A percentile compares a stretch with the other conserved stretches of the same genome.
These are phyloP conservation scores for Macrophomina pseudophaseolina DNA, from an alignment of 2,329 filamentous ascomycete genomes.

Conservation along the genomic window DNA sequence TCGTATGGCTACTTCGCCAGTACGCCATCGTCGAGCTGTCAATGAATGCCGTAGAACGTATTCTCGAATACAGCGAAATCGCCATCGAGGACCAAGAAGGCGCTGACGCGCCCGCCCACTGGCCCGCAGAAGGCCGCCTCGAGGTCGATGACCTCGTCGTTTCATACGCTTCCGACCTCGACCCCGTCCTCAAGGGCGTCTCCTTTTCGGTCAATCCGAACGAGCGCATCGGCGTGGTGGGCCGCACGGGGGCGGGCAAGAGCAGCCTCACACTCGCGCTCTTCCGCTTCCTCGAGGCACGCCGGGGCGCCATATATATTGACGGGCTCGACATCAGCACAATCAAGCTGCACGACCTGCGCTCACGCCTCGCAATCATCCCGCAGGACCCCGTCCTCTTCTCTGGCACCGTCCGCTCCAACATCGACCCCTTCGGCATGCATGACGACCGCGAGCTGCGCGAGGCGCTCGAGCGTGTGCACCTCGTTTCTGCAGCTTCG, in stretches of 20 bases:
- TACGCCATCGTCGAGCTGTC: constrained; percentile 72
- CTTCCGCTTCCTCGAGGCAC: constrained; percentile 73
- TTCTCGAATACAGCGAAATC: constrained; percentile 75
- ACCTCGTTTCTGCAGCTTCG: constrained; percentile 55
- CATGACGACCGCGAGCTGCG: constrained; percentile 71
- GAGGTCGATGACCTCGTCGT: constrained; percentile 76
- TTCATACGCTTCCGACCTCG: constrained; percentile 72
- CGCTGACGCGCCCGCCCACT: constrained; percentile 69
- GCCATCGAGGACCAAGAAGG: constrained; percentile 57
- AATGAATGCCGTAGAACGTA: constrained; percentile 80
- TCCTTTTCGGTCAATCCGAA: constrained; percentile 70
- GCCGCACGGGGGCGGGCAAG: constrained; percentile 79
- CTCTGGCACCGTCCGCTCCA: constrained; percentile 75
- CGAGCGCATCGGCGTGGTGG: constrained; percentile 67
- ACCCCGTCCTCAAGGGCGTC: constrained; percentile 72
- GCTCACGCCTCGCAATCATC: constrained; percentile 79
- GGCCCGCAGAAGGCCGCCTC: constrained; percentile 75
- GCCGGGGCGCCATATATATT: constrained; percentile 59
- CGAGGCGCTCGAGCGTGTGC: constrained; percentile 72
- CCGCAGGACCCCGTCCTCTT: constrained; percentile 84
- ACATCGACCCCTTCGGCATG: constrained; percentile 77
- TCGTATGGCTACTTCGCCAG: constrained; percentile 69
- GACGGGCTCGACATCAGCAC: constrained; percentile 77
- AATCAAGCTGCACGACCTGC: constrained; percentile 71
- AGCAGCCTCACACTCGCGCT: constrained; percentile 75